phyloP scores from a whole-genome alignment of 1,284 basidiomycete genomes.

The Ceratobasidium theobromae region DNA sequence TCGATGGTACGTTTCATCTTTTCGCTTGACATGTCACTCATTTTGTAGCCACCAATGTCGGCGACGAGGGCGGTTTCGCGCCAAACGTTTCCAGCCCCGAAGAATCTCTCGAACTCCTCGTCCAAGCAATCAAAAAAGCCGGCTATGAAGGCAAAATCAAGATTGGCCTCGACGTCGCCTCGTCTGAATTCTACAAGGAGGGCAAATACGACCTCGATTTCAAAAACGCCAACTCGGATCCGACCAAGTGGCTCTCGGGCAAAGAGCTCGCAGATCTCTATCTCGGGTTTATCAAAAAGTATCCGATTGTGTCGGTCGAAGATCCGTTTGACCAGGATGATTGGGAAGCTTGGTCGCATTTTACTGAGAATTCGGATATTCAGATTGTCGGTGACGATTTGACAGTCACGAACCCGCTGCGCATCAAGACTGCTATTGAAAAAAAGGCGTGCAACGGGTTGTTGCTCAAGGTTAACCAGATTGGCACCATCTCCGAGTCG shows the following conservation, averaged over 20 bases:
- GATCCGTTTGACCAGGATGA: conserved; percentile 99
- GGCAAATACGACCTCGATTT: conserved; percentile 99
- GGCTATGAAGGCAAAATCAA: conserved; percentile 99
- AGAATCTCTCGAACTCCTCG: conserved; percentile 94
- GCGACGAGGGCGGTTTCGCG: conserved; percentile 99
- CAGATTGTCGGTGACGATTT: conserved; percentile 98
- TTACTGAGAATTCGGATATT: conserved; percentile 74
- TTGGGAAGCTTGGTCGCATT: conserved; percentile 97
- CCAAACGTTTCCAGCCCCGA: conserved; percentile 97
- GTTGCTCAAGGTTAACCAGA: conserved; percentile 99
- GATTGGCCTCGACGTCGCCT: conserved; percentile 98
- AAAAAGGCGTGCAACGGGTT: conserved; percentile 99
- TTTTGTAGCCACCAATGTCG: conserved; percentile 97
- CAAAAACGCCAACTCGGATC: conserved; percentile 99
- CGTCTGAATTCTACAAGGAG: conserved; percentile 99
- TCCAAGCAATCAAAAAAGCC: conserved; percentile 95
- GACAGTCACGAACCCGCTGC: conserved; percentile 96
- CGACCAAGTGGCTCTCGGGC: conserved; percentile 93
- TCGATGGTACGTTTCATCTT: conserved; percentile 70
- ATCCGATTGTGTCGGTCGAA: conserved; percentile 97
- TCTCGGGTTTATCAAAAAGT: conserved; percentile 82
- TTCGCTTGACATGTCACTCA: background rate
- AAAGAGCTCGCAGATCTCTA: conserved; percentile 93
- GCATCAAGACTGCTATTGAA: conserved; percentile 99
- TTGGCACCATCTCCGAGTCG: conserved; percentile 98